Conservation (phyloP, 2,329 filamentous ascomycete genomes). For the Nakataea oryzae region DNA sequence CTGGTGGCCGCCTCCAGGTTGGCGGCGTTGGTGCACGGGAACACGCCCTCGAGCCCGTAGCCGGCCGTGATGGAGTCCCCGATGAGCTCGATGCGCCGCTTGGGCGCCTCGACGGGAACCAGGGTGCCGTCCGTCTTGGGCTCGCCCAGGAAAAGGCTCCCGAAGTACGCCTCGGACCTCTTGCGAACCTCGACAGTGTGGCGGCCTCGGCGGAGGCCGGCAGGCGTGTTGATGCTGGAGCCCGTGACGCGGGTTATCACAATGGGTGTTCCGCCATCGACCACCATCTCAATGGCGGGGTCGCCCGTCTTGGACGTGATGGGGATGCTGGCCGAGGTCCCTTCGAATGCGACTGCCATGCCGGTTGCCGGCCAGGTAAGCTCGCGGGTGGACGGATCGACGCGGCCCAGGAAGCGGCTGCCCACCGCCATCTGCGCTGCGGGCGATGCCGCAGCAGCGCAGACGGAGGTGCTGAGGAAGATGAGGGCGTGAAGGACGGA, state of each 20-base stretch:
- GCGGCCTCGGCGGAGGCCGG: constrained; percentile 16
- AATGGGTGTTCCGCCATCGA: constrained; percentile 19
- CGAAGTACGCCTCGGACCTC: constrained; percentile 22
- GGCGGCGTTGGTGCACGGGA: constrained; percentile 27
- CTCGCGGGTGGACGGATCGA: constrained; percentile 29
- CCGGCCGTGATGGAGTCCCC: constrained; percentile 33
- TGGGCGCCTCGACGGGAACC: constrained; percentile 7
- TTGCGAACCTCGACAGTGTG: constrained; percentile 27
- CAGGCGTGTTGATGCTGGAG: constrained; percentile 18
- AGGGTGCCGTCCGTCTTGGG: constrained; percentile 10
- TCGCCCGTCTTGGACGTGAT: constrained; percentile 18
- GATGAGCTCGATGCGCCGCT: constrained; percentile 29
- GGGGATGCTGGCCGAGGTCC: constrained; percentile 25
- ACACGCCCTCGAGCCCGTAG: constrained; percentile 28
- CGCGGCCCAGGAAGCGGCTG: constrained; percentile 8
- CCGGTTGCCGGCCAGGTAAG: constrained; percentile 33
- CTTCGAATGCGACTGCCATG: constrained; percentile 27
- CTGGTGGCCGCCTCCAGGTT: constrained; percentile 25
- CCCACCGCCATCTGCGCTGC: background rate
- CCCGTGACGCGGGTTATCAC: constrained; percentile 18
- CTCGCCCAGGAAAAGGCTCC: constrained; percentile 20
- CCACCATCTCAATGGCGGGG: constrained; percentile 20
- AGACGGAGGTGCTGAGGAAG: background rate
- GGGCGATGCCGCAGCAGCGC: too few relatives aligned
- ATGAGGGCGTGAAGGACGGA: too few relatives aligned